Percentiles rank a stretch among this genome's conserved stretches.
Conservation (phyloP, 768 basidiomycete species). For the Leccinum variicolor region DNA sequence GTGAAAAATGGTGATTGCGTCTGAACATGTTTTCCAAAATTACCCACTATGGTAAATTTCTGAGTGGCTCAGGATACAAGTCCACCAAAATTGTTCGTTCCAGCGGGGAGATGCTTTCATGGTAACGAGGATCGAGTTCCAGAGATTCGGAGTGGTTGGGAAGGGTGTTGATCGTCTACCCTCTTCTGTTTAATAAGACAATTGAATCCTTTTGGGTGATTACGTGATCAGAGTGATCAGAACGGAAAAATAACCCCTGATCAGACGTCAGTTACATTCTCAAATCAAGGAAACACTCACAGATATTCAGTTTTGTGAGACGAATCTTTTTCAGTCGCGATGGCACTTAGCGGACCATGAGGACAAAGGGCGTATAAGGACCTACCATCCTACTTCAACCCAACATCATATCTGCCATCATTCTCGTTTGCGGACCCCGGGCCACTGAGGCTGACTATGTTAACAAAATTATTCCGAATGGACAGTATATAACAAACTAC, state of each 20-base stretch:
- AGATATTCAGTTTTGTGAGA: neutral
- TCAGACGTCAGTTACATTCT: neutral
- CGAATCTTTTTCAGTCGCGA: neutral
- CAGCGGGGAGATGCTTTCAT: neutral
- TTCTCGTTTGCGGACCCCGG: too few relatives aligned
- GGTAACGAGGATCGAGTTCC: neutral
- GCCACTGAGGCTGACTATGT: too few relatives aligned
- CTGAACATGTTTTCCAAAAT: slow-evolving; percentile 12
- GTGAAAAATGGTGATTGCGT: slow-evolving; percentile 24
- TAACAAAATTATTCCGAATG: too few relatives aligned
- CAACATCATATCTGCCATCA: too few relatives aligned
- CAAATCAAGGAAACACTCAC: neutral
- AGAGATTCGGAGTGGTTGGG: neutral
- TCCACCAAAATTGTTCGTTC: neutral
- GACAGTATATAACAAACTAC: too few relatives aligned
- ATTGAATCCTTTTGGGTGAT: slow-evolving; percentile 1
- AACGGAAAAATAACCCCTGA: neutral
- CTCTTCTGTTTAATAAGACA: slow-evolving; percentile 2
- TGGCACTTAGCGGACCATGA: neutral
- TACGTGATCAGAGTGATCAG: slow-evolving; percentile 3
- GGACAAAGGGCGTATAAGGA: neutral
- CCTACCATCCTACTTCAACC: too few relatives aligned
- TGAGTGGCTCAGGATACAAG: slow-evolving; percentile 10
- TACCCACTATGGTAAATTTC: slow-evolving; percentile 2
- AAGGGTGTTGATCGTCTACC: neutral